Evolutionary conservation across 768 basidiomycete species (phyloP).

Genomic region (Podaxis sp.): DNA sequence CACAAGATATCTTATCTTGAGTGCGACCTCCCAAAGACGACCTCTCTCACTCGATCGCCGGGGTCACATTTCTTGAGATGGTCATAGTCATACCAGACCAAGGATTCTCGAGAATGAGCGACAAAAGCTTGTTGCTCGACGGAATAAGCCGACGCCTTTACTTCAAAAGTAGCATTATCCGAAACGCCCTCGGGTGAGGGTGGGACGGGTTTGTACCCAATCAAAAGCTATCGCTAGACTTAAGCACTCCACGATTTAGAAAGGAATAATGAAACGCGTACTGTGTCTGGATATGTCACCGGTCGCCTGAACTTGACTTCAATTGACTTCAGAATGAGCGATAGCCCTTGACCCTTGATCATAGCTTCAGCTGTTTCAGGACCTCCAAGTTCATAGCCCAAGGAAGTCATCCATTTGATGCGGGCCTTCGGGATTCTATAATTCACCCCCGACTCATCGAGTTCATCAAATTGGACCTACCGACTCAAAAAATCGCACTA

Average conservation of each 20-base stretch:
- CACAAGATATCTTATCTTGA: conserved; percentile 6
- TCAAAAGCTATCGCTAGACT: conserved; percentile 44
- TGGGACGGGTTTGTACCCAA: conserved; percentile 52
- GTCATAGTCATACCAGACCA: conserved; percentile 82
- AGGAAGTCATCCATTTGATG: conserved; percentile 58
- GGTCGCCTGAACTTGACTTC: conserved; percentile 64
- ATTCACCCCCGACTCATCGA: not conserved
- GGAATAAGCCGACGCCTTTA: conserved; percentile 58
- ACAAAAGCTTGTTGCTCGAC: conserved; percentile 58
- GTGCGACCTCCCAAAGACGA: conserved; percentile 20
- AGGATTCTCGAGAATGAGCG: conserved; percentile 55
- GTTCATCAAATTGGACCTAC: conserved; percentile 27
- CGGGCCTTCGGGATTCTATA: conserved; percentile 46
- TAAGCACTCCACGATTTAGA: conserved; percentile 25
- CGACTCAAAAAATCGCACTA: conserved; percentile 70
- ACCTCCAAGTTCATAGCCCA: conserved; percentile 61
- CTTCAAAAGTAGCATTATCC: conserved; percentile 41
- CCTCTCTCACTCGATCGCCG: conserved; percentile 40
- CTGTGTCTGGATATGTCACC: conserved; percentile 74
- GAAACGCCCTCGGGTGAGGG: conserved; percentile 23
- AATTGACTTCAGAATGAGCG: conserved; percentile 70
- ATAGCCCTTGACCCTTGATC: conserved; percentile 61
- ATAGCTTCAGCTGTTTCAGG: conserved; percentile 49
- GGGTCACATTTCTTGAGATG: conserved; percentile 59
- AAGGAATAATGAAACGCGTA: conserved; percentile 26